Evolutionary conservation across 306 rosid species (phyloP).

Genomic region (Trifolium pratense): DNA sequence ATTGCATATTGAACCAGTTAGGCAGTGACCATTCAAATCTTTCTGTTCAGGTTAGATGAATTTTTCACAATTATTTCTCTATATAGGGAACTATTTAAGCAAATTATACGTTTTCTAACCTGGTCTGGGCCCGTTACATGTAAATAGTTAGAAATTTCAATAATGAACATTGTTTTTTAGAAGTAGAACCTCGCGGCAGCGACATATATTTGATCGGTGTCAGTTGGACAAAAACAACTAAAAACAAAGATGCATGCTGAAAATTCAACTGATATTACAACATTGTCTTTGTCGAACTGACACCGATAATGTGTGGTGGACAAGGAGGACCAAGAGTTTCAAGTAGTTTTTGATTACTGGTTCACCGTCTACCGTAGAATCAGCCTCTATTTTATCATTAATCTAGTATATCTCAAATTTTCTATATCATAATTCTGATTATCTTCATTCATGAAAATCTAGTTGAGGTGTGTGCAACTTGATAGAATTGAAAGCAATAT

Average conservation of each 20-base stretch:
- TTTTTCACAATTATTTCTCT: conserved; percentile 29
- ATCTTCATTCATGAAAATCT: too few relatives aligned
- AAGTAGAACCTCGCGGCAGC: background rate
- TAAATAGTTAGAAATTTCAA: background rate
- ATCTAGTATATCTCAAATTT: conserved; percentile 16
- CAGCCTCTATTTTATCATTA: too few relatives aligned
- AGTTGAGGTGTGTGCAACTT: conserved; percentile 10
- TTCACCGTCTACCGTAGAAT: too few relatives aligned
- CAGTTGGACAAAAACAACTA: background rate
- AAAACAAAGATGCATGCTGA: background rate
- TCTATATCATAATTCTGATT: background rate
- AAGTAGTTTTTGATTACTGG: too few relatives aligned
- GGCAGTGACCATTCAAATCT: conserved; percentile 27
- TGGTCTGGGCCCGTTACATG: too few relatives aligned
- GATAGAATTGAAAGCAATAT: conserved; percentile 39
- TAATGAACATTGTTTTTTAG: background rate
- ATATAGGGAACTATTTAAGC: background rate
- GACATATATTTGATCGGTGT: background rate
- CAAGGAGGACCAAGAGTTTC: background rate
- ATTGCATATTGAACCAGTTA: conserved; percentile 10
- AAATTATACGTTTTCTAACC: background rate
- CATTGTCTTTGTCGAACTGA: background rate
- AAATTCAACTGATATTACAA: background rate
- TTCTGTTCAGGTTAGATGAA: conserved; percentile 50
- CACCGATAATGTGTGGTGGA: background rate